phyloP scores from a whole-genome alignment of 192 early-diverging fungal species.

The Entrophospora sp. region DNA sequence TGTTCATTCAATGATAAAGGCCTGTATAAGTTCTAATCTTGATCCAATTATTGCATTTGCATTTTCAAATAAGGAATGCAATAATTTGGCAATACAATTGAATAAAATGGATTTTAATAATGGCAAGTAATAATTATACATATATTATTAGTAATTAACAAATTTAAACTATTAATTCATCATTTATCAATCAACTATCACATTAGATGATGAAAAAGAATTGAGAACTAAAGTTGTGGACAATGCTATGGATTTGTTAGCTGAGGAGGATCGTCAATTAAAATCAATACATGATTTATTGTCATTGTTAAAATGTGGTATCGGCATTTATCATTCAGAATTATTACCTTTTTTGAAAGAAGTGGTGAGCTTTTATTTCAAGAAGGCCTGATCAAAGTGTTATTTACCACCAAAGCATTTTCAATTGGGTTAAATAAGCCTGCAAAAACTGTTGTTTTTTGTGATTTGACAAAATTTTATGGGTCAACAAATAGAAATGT shows the following conservation, averaged over 20 bases:
- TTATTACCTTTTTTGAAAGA: slow-evolving; percentile 94
- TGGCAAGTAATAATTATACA: slow-evolving; percentile 16
- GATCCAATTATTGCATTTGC: slow-evolving; percentile 98
- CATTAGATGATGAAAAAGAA: slow-evolving; percentile 50
- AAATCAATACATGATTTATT: slow-evolving; percentile 92
- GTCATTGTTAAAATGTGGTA: slow-evolving; percentile 82
- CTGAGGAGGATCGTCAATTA: slow-evolving; percentile 81
- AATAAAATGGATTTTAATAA: slow-evolving; percentile 90
- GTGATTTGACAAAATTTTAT: slow-evolving; percentile 85
- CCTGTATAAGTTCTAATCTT: slow-evolving; percentile 91
- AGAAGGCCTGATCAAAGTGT: slow-evolving; percentile 89
- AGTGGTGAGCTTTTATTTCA: slow-evolving; percentile 94
- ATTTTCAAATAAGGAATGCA: slow-evolving; percentile 91
- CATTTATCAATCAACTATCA: not conserved
- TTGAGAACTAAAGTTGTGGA: slow-evolving; percentile 76
- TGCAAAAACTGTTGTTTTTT: slow-evolving; percentile 96
- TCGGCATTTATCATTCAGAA: slow-evolving; percentile 96
- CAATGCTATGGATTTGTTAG: slow-evolving; percentile 77
- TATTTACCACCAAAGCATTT: slow-evolving; percentile 98
- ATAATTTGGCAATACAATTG: slow-evolving; percentile 81
- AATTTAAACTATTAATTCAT: not conserved
- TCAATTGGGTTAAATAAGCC: slow-evolving; percentile 99
- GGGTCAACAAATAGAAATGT: slow-evolving; percentile 79
- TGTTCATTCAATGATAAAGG: slow-evolving; percentile 89
- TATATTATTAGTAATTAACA: not conserved